Evolutionary conservation across 345 rosid species (phyloP), one percentile per base, ranked within the genome.

Genomic region (Sonneratia alba): DNA sequence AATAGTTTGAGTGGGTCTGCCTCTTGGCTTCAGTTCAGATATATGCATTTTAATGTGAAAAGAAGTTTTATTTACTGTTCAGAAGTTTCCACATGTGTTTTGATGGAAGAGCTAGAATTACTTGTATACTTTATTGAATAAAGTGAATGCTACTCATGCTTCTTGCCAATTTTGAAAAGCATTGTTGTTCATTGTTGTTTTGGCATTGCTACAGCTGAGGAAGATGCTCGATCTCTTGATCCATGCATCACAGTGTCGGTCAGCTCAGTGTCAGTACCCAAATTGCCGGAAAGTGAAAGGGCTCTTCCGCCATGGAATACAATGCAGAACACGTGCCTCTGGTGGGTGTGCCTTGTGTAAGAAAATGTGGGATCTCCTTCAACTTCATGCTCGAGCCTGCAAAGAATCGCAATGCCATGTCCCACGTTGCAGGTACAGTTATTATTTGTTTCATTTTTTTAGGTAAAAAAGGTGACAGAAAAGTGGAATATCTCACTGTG

Each of bases 181-280:
- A 8, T 21, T 69, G 36, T 64, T 67, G 53, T 53, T 13, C 27
- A 8, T 13, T 70, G 38, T 66, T 74, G 55, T 56, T 8, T 21
- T 34, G 40, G 42, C 51, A 36, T 63, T 70, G 75, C 77, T 87
- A 80, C 96, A 95, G 99, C 97, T 92, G 36, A 84, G 97, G 83
- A 92, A 87, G 84, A 95, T 95, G 99, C 96, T 95, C 70, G 98
- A 92, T 85, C 96, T 95, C 76, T 84, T 95, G 81, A 98, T 95
- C 79, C 99, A 95, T 75, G 99, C 99, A 45, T 87, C 98, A 37
- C 89, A 87, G 74, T 95, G 99, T 59, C 98, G 96, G 72, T 82
- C 92, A 42, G 73, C 86, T 34, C 80, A 79, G 55, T 95, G 99
- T 67, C 97, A 90, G 75, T 95, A 95, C 77, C 99, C 98, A 13